Base-by-base conservation (phyloP, 2,329 filamentous ascomycete genomes). In the Alternaria sp. region DNA sequence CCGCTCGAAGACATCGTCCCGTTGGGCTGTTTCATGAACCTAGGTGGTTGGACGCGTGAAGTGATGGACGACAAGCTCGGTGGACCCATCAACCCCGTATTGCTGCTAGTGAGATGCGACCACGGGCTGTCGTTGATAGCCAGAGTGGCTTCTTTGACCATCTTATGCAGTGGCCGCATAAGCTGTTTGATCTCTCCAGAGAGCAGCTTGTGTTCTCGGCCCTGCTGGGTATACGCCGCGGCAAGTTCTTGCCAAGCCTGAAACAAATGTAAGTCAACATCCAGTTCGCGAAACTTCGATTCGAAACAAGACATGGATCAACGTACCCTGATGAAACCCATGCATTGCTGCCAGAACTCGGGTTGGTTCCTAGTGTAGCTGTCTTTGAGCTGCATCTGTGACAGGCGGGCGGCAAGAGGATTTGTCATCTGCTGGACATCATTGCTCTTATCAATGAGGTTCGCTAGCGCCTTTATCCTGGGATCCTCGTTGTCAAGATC, bases 381-480 rank as follows among this genome's bases (percentile, higher is more conserved):
- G 71, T 97, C 94, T 76, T 95, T 96, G 11, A 97, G 84, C 77
- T 94, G 94, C 83, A 97, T 92, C 50, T 87, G 86, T 4, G 90
- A 92, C 11, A 97, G 82, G n/a, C 90, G 87, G 43, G 84, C 84
- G 73, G 92, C 90, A 26, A 97, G 84, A 11, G 87, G 85, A 72
- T 94, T 89, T 2, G 92, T 92, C 70, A 92, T 89, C 60, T 92
- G 87, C 45, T 94, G 86, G 18, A 92, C 89, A 12, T 87, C 83
- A 46, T 87, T 87, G 75, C 91, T 94, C 74, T 90, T 91, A 50
- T 88, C 85, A 56, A 95, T 89, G 49, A 97, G 85, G 2, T 85
- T 83, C 58, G 86, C 89, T 49, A 80, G 65, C 7, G 76, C 74
- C 53, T 77, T 78, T 49, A 80, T 62, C 20, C 76, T 71, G 23